phyloP scores from a whole-genome alignment of 306 rosid species.

The Gastrolobium bilobum region DNA sequence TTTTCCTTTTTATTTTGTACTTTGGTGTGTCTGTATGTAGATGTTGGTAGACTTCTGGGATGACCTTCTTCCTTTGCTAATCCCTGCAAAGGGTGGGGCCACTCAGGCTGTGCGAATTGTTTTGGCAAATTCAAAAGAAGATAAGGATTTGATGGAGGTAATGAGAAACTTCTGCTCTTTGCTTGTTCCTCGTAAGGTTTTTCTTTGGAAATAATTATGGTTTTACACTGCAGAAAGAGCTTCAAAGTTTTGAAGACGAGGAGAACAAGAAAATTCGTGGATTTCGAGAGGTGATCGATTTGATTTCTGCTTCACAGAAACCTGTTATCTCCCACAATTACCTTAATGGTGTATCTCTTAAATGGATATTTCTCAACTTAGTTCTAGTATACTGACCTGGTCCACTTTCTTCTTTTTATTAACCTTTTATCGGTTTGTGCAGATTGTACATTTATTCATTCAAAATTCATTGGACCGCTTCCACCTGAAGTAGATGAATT shows the following conservation, averaged over 20 bases:
- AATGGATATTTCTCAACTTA: slow-evolving; percentile 48
- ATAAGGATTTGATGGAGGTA: slow-evolving; percentile 81
- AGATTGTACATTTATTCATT: slow-evolving; percentile 85
- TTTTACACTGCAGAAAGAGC: slow-evolving; percentile 67
- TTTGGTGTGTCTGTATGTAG: slow-evolving; percentile 61
- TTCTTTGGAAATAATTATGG: slow-evolving; percentile 26
- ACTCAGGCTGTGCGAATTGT: slow-evolving; percentile 68
- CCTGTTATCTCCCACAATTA: slow-evolving; percentile 91
- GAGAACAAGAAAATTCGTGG: slow-evolving; percentile 78
- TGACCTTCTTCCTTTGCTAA: slow-evolving; percentile 72
- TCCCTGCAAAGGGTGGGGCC: slow-evolving; percentile 69
- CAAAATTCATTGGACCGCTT: slow-evolving; percentile 80
- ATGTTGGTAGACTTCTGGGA: slow-evolving; percentile 68
- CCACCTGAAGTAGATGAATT: slow-evolving; percentile 80
- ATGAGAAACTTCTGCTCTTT: slow-evolving; percentile 25
- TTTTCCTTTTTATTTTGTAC: neutral
- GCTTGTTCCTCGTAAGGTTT: slow-evolving; percentile 11
- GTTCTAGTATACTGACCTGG: slow-evolving; percentile 39
- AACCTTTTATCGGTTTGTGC: slow-evolving; percentile 50
- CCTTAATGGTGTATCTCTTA: slow-evolving; percentile 82
- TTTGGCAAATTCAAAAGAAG: slow-evolving; percentile 76
- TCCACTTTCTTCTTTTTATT: slow-evolving; percentile 46
- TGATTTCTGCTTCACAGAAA: slow-evolving; percentile 96
- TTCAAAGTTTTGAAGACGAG: slow-evolving; percentile 66
- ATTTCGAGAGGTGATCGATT: slow-evolving; percentile 96